Base-by-base conservation (phyloP, 805 yeast species). In the Nakazawaea populi region DNA sequence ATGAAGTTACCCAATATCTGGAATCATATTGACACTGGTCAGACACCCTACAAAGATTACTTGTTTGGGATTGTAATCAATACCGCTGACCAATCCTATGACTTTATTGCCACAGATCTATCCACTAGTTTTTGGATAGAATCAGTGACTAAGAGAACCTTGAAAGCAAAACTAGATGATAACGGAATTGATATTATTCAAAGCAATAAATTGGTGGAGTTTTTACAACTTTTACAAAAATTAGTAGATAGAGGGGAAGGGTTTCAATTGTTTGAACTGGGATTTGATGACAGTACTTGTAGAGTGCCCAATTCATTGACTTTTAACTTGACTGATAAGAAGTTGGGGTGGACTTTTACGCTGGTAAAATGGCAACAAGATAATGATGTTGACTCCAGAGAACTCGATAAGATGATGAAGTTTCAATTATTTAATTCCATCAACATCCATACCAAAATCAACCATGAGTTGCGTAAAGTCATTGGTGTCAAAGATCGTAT, bases 401-500 rank as follows among this genome's bases (percentile, higher is more conserved):
- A 38, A 10, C 12, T 47, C 7, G 41, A 47, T 28, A 34, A 28
- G 14, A 9, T n/a, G 34, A 27, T 47, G 45, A 47, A 40, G 12
- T 42, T 34, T 24, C 45, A 47, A 14, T 35, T 42, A 30, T 47
- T 47, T 28, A 42, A 47, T 41, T 18, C 35, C n/a, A 32, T 35
- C n/a, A 27, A 18, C 5, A 30, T 30, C 9, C 30, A 30, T 14
- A 12, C 28, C 14, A 24, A 38, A 7, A 24, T 42, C 24, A 29
- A 36, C 29, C 9, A 28, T 4, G 46, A 39, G 32, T n/a, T 47
- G 37, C 28, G 28, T 31, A 37, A 34, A n/a, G 30, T 24, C 9
- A 32, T 47, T 30, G 35, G n/a, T 5, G 5, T 14, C 28, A 54
- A 52, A 37, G 56, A 54, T 41, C 47, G 53, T 12, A 47, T 54